Base-by-base conservation (phyloP, 371 early-diverging fungal genomes). In the Mortierella polycephala region DNA sequence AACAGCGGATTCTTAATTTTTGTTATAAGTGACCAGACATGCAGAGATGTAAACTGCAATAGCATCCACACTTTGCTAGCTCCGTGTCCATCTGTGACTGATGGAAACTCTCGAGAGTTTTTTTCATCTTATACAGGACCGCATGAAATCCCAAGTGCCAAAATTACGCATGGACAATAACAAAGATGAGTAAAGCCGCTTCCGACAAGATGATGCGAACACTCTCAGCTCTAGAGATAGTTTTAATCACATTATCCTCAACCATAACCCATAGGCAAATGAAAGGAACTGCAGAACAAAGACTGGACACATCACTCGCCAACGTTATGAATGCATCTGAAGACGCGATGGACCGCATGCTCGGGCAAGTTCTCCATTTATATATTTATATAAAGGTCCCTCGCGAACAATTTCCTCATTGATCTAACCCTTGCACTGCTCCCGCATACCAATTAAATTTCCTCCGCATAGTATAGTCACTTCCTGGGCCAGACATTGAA, bases 401-500 rank as follows among this genome's bases (percentile, higher is more conserved):
- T 4, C 30, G 30, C 30, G 30, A 30, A 30, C 30, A 30, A 30
- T 30, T 30, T 30, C 30, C 30, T 30, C 46, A 46, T 46, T 46
- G 47, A 11, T 47, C 47, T n/a, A 47, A 57, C 16, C n/a, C 39
- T 30, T 30, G 30, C 30, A 4, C 30, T 16, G 44, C 12, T 46
- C 18, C 6, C 1, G 18, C 51, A 18, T n/a, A 51, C n/a, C 9
- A 18, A 10, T n/a, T 18, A 2, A 12, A 16, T 21, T 30, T 30
- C 30, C 4, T 30, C 30, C 30, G 30, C 30, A 30, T 30, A 30
- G 30, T 4, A 11, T 57, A 92, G 92, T 46, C 95, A 95, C 80
- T 92, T 96, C 72, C 69, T 95, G 67, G 94, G 93, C 0, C 96
- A 98, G 71, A 96, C 97, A 0, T 84, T 97, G 59, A 98, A 98